Evolutionary conservation across 73 alveolate species (phyloP).

Genomic region (Durusdinium trenchii): DNA sequence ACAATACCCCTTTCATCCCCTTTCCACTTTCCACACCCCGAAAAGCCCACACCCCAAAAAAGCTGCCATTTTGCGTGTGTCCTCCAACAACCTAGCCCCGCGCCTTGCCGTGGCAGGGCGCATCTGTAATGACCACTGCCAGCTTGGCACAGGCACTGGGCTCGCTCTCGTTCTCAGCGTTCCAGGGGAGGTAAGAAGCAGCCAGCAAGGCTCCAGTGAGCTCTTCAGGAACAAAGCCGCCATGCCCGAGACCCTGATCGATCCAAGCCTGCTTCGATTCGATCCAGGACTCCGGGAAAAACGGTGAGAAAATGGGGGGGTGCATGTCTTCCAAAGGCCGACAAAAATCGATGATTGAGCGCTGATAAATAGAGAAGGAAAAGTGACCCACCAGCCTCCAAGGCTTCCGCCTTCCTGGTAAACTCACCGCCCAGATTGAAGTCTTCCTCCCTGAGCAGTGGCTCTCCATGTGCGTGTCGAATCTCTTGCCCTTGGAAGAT

Average conservation of each 20-base stretch:
- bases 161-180: background rate
- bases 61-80: too few species aligned
- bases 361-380: too few species aligned
- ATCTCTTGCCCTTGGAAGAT: constrained; percentile 31
- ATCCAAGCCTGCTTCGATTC: background rate
- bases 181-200: constrained; percentile 31
- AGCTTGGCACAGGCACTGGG: background rate
- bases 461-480: background rate
- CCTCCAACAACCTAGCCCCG: too few species aligned
- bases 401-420: background rate
- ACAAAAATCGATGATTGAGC: too few species aligned
- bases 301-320: too few species aligned
- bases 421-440: constrained; percentile 49
- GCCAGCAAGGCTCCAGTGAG: constrained; percentile 66
- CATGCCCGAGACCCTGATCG: constrained; percentile 54
- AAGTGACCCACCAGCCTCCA: too few species aligned
- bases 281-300: background rate
- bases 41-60: background rate
- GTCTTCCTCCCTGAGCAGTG: background rate
- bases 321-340: background rate
- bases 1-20: too few species aligned
- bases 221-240: constrained; percentile 46
- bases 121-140: constrained; percentile 59
- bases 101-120: constrained; percentile 74
- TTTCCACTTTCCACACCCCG: too few species aligned